A percentile compares a stretch with the other conserved stretches of the same genome.
Conservation (phyloP, 1,284 basidiomycete genomes). For the Ustilago cynodontis region DNA sequence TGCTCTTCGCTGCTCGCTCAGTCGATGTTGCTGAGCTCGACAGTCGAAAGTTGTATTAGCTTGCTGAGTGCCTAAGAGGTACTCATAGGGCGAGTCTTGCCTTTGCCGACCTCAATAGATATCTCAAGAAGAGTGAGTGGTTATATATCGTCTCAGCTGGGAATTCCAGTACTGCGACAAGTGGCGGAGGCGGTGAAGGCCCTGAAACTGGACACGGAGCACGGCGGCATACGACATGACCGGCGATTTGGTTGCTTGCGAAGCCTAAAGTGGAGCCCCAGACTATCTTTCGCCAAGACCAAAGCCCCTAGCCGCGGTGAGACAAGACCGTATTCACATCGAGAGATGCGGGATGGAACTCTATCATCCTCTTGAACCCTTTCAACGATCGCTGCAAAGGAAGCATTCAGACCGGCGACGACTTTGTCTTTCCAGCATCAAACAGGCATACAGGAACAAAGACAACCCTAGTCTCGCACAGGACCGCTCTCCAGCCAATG, state of each 20-base stretch:
- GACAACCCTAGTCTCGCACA: background rate
- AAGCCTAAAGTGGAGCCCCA: conserved; percentile 2
- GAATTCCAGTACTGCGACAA: background rate
- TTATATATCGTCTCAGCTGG: conserved; percentile 2
- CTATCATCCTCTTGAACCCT: background rate
- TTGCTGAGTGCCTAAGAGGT: background rate
- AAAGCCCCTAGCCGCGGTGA: background rate
- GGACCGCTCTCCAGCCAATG: background rate
- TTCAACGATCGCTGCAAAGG: background rate
- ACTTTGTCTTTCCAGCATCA: background rate
- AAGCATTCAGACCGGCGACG: background rate
- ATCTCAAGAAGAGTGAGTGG: background rate
- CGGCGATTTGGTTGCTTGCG: background rate
- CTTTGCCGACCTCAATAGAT: background rate
- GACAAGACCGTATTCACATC: background rate
- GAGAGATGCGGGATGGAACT: background rate
- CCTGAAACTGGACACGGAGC: background rate
- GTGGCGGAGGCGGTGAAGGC: background rate
- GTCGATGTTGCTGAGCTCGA: background rate
- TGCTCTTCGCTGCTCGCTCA: background rate
- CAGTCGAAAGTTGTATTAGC: background rate
- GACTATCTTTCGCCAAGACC: background rate
- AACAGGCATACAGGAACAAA: background rate
- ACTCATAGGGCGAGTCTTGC: too few relatives aligned
- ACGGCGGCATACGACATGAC: background rate